Conservation (phyloP, 2,329 filamentous ascomycete species). For the Capronia epimyces region DNA sequence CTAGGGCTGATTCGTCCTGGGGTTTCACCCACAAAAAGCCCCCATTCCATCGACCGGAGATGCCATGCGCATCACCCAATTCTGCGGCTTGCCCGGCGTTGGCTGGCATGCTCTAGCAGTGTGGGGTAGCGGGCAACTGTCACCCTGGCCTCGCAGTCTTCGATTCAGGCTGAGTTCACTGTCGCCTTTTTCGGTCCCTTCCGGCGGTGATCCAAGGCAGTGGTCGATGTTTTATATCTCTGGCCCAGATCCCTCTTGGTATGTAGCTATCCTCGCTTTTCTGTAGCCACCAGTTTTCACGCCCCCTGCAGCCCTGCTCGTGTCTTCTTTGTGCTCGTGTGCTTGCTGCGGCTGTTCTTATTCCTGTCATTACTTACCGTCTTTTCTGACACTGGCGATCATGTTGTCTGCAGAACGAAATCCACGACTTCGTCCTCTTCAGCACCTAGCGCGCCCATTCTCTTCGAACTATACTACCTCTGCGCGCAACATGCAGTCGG, state of each 20-base stretch:
- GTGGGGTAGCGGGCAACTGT: constrained; percentile 19
- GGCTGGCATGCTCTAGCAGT: neutral
- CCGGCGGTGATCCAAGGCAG: neutral
- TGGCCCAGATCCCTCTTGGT: constrained; percentile 2
- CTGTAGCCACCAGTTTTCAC: neutral
- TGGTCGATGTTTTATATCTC: constrained; percentile 7
- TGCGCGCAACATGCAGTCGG: constrained; percentile 21
- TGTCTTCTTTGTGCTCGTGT: constrained; percentile 3
- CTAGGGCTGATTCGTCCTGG: neutral
- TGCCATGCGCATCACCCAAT: constrained; percentile 4
- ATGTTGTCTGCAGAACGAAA: constrained; percentile 40
- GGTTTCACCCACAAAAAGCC: neutral
- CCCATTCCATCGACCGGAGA: neutral
- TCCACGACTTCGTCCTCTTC: constrained; percentile 16
- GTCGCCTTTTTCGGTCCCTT: constrained; percentile 2
- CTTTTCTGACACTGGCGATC: constrained; percentile 22
- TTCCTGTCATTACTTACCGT: constrained; percentile 5
- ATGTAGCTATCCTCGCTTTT: constrained; percentile 4
- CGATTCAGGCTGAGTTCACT: constrained; percentile 7
- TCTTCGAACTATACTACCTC: constrained; percentile 5
- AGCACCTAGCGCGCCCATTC: constrained; percentile 11
- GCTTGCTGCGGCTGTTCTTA: constrained; percentile 9
- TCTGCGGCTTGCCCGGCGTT: constrained; percentile 1
- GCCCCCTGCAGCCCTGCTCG: neutral
- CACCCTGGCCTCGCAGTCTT: constrained; percentile 7